phyloP scores from a whole-genome alignment of 208 protist species.

The Wallacemonas sp. region DNA sequence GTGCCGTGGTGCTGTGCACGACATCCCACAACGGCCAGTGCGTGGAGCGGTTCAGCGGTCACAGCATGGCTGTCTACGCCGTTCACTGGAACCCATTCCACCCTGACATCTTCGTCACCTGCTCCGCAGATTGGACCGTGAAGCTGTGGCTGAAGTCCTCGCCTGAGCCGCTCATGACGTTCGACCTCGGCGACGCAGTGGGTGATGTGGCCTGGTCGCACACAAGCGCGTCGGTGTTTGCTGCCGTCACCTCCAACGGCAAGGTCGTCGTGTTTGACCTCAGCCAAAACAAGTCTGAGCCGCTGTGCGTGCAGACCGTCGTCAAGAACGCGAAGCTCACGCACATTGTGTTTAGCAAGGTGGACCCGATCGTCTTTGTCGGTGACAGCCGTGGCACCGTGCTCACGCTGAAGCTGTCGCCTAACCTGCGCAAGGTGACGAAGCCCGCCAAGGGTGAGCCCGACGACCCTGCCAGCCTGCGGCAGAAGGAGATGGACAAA shows the following conservation, averaged over 20 bases:
- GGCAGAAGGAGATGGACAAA: conserved; percentile 86
- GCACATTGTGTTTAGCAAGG: conserved; percentile 93
- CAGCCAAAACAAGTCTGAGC: conserved; percentile 94
- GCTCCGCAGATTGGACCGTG: conserved; percentile 97
- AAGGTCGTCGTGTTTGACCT: conserved; percentile 94
- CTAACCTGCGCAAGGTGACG: conserved; percentile 90
- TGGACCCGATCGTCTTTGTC: conserved; percentile 93
- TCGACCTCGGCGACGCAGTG: conserved; percentile 95
- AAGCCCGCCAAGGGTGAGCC: conserved; percentile 83
- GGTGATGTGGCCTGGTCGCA: conserved; percentile 96
- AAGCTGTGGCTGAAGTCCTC: conserved; percentile 95
- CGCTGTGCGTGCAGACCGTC: conserved; percentile 95
- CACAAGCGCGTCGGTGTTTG: conserved; percentile 96
- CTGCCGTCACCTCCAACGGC: conserved; percentile 94
- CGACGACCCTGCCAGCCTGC: conserved; percentile 48
- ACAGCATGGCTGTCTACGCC: conserved; percentile 94
- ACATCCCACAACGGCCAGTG: conserved; percentile 95
- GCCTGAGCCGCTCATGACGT: conserved; percentile 90
- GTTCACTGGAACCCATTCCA: conserved; percentile 96
- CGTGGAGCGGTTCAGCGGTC: conserved; percentile 92
- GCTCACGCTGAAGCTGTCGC: conserved; percentile 94
- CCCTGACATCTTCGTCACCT: conserved; percentile 93
- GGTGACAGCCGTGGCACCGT: conserved; percentile 96
- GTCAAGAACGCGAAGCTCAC: conserved; percentile 97
- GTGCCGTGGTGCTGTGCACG: conserved; percentile 94